Evolutionary conservation across 2,329 filamentous ascomycete species (phyloP), one percentile per base, ranked within the genome.

Genomic region (Cryphonectria nitschkei): DNA sequence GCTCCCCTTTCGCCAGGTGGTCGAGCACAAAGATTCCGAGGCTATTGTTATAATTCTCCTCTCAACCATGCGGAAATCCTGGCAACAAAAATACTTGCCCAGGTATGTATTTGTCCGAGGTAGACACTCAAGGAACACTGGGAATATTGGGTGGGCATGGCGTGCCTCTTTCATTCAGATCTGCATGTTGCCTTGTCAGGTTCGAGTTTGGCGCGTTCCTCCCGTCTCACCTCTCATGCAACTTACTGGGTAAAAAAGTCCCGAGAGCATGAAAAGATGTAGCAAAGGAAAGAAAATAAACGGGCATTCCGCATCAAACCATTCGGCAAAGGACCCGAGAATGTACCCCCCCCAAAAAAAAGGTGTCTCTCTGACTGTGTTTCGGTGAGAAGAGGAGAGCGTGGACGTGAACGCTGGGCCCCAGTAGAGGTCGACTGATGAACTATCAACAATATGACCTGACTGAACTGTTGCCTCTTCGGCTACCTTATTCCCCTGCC

Each of bases 141-240:
- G 2, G 32, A 13, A 61, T 39, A 61, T 22, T 11, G 32, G 34
- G 58, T 58, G 54, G 54, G 54, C 34, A 60, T 60, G 29, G 11
- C 37, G 3, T 16, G 26, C 54, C n/a, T 14, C 54, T n/a, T 5
- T 39, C 34, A 39, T 39, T n/a, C 58, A 39, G 32, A 39, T 61
- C 22, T 22, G 22, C 58, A 61, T 61, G 4, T 5, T 4, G 39
- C 16, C 32, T 13, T n/a, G 58, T n/a, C 58, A 26, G 58, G 58
- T 37, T 39, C 22, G 26, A 26, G 58, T 61, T 39, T 61, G 58
- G 34, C 34, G 58, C 19, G 58, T n/a, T 61, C 58, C 58, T 61
- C 58, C 58, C 58, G 58, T 37, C 58, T 61, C 9, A 61, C 34
- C 19, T 22, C 34, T 61, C 34, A 61, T 61, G 58, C 19, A 61